A percentile compares a stretch with the other conserved stretches of the same genome.
phyloP scores from a whole-genome alignment of 2,329 filamentous ascomycete genomes.

The Fusarium avenaceum region DNA sequence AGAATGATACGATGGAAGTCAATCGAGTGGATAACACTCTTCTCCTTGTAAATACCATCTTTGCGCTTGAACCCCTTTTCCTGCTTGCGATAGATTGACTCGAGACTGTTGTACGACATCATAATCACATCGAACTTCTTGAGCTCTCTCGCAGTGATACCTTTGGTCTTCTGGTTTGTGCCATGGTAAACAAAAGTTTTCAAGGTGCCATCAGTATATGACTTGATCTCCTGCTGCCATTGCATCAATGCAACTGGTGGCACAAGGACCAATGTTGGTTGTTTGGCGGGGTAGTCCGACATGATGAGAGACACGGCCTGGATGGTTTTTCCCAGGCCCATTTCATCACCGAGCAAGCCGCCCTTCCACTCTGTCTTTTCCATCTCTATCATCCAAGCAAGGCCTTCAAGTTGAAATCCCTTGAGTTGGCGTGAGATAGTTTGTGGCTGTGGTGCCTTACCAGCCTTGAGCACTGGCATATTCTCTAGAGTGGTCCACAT shows the following conservation, averaged over 20 bases:
- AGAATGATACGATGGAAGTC: slow-evolving; percentile 92
- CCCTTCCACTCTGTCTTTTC: slow-evolving; percentile 88
- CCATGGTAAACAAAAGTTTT: slow-evolving; percentile 94
- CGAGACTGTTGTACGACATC: slow-evolving; percentile 94
- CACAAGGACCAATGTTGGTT: slow-evolving; percentile 88
- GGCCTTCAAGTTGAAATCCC: slow-evolving; percentile 91
- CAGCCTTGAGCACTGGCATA: slow-evolving; percentile 73
- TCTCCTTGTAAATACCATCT: slow-evolving; percentile 83
- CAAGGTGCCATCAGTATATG: slow-evolving; percentile 87
- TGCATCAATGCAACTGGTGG: slow-evolving; percentile 96
- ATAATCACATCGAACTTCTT: slow-evolving; percentile 92
- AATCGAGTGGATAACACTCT: slow-evolving; percentile 84
- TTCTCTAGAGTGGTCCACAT: slow-evolving; percentile 87
- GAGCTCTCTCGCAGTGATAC: slow-evolving; percentile 79
- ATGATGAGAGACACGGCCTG: slow-evolving; percentile 98
- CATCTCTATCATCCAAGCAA: slow-evolving; percentile 95
- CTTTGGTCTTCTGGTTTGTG: slow-evolving; percentile 86
- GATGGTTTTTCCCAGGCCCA: slow-evolving; percentile 99
- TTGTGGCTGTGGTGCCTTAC: slow-evolving; percentile 64
- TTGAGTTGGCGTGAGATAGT: slow-evolving; percentile 88
- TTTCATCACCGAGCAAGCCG: slow-evolving; percentile 94
- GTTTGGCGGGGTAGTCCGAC: slow-evolving; percentile 90
- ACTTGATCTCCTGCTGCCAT: slow-evolving; percentile 86
- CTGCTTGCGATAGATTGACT: slow-evolving; percentile 93
- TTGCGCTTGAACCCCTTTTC: slow-evolving; percentile 89